Percentiles rank a stretch among this genome's conserved stretches.
These are phyloP conservation scores for Boletus albobrunnescens DNA, from an alignment of 1,284 basidiomycete genomes.

Conservation along the genomic window DNA sequence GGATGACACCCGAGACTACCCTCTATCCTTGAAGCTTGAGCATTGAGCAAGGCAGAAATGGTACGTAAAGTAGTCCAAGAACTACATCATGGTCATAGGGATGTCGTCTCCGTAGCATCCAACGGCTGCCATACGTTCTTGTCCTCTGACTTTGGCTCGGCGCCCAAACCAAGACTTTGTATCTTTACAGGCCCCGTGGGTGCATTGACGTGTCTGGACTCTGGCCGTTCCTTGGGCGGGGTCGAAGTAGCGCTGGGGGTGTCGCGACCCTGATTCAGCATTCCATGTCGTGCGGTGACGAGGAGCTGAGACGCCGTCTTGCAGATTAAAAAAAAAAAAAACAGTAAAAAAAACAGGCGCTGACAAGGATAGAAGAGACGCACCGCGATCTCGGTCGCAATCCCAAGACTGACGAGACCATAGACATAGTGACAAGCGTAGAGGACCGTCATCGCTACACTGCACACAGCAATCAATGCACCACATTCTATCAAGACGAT, in stretches of 20 bases:
- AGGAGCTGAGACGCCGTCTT: slow-evolving; percentile 25
- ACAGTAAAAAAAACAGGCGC: not conserved
- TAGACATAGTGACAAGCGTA: not conserved
- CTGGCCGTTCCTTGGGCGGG: not conserved
- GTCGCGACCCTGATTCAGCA: slow-evolving; percentile 1
- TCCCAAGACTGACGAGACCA: slow-evolving; percentile 12
- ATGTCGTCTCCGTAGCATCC: not conserved
- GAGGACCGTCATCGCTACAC: slow-evolving; percentile 12
- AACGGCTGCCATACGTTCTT: not conserved
- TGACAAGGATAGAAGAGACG: not conserved
- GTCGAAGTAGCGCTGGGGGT: not conserved
- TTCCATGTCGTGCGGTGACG: slow-evolving; percentile 19
- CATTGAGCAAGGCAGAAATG: not conserved
- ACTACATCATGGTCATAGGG: not conserved
- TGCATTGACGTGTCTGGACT: not conserved
- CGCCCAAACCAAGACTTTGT: not conserved
- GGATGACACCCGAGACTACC: too few relatives aligned
- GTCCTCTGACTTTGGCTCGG: not conserved
- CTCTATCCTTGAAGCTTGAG: not conserved
- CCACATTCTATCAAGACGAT: slow-evolving; percentile 19
- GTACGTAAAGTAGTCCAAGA: not conserved
- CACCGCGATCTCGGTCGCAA: slow-evolving; percentile 17
- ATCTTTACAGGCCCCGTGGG: not conserved
- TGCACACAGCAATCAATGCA: slow-evolving; percentile 9
- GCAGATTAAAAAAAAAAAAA: not conserved